These are phyloP conservation scores for Eleusine indica DNA, from an alignment of 176 grass and related monocot species.

Conservation along the genomic window DNA sequence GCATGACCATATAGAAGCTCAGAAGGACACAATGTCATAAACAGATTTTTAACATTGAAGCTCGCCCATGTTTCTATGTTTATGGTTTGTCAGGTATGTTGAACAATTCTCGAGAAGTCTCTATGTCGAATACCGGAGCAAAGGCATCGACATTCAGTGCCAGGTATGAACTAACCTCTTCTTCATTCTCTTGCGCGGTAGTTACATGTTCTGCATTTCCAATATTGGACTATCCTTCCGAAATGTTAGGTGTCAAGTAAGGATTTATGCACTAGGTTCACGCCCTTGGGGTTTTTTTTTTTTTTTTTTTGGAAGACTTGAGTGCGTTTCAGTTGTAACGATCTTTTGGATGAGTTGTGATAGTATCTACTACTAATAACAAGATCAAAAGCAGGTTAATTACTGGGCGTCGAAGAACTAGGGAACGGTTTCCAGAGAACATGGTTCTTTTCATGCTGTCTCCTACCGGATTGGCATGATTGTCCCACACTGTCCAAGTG, in stretches of 20 bases:
- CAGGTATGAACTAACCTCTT: conserved; percentile 52
- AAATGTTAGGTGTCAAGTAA: no score
- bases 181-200: background rate
- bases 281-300: no score
- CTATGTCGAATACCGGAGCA: conserved; percentile 71
- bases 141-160: conserved; percentile 83
- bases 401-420: background rate
- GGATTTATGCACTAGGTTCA: no score
- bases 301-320: no score
- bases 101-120: conserved; percentile 75
- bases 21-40: no score
- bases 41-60: no score
- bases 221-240: no score
- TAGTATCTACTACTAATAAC: no score
- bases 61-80: background rate
- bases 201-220: no score
- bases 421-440: background rate
- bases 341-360: background rate
- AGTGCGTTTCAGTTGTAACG: no score
- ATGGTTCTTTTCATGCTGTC: conserved; percentile 3
- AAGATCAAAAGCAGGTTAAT: no score
- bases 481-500: background rate
- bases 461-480: background rate
- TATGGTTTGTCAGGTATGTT: conserved; percentile 48
- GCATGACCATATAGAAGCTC: no score